phyloP scores from a whole-genome alignment of 202 grass and related monocot genomes.

The Dendrocalamus latiflorus region DNA sequence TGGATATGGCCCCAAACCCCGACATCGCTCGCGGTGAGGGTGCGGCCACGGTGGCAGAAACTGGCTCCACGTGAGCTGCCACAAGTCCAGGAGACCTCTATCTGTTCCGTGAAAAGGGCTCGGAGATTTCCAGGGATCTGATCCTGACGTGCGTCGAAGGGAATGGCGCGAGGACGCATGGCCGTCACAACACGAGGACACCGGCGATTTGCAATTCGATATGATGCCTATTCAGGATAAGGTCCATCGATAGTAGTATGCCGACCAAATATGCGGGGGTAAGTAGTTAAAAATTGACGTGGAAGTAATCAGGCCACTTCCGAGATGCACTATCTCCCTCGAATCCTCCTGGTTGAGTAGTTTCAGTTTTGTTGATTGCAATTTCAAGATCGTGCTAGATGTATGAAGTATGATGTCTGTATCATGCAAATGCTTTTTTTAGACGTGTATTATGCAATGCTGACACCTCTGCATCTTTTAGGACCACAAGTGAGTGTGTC shows the following conservation, averaged over 20 bases:
- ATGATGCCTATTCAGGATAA: background rate
- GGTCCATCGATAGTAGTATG: background rate
- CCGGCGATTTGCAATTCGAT: background rate
- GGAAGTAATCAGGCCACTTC: background rate
- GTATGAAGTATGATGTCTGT: too few relatives aligned
- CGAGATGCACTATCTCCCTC: background rate
- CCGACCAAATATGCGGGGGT: background rate
- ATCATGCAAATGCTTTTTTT: background rate
- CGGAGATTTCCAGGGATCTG: background rate
- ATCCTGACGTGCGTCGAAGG: background rate
- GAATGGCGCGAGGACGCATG: background rate
- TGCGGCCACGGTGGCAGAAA: background rate
- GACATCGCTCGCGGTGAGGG: background rate
- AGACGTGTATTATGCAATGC: background rate
- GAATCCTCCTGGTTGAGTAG: background rate
- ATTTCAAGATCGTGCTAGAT: background rate
- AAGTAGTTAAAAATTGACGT: background rate
- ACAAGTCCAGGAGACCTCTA: background rate
- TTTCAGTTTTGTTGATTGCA: background rate
- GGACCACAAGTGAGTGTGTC: background rate
- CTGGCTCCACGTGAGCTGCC: background rate
- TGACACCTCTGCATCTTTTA: slow-evolving; percentile 4
- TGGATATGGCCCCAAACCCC: background rate
- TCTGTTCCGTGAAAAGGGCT: background rate
- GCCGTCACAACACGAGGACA: background rate